These are phyloP conservation scores for Yamadazyma akitaensis DNA, from an alignment of 805 yeast genomes.

Conservation along the genomic window DNA sequence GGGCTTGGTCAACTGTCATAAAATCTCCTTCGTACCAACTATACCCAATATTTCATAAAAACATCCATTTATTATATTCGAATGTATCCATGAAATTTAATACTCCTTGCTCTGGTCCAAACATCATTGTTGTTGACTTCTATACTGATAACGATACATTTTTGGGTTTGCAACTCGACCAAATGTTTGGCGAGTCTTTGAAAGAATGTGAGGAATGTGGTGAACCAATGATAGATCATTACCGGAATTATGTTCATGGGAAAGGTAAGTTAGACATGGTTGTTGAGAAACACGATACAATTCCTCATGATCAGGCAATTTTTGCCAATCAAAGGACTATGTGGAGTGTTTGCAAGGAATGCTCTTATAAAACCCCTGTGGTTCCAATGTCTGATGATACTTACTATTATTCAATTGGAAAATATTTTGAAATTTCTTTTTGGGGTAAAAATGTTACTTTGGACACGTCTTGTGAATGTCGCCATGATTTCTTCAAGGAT, in stretches of 20 bases:
- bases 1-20: slow-evolving; percentile 46
- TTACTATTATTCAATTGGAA: slow-evolving; percentile 90
- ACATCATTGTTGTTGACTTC: slow-evolving; percentile 74
- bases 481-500: slow-evolving; percentile 76
- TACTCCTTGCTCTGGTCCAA: slow-evolving; percentile 93
- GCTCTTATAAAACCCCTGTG: slow-evolving; percentile 73
- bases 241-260: slow-evolving; percentile 85
- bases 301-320: slow-evolving; percentile 17
- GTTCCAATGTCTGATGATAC: slow-evolving; percentile 81
- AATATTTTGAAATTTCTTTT: slow-evolving; percentile 81
- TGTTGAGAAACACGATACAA: slow-evolving; percentile 49
- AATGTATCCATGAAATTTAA: slow-evolving; percentile 80
- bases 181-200: slow-evolving; percentile 62
- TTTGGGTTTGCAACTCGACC: slow-evolving; percentile 85
- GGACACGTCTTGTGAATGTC: slow-evolving; percentile 44
- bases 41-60: slow-evolving; percentile 62
- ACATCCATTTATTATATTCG: slow-evolving; percentile 72
- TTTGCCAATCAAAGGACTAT: slow-evolving; percentile 56
- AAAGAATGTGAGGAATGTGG: slow-evolving; percentile 80
- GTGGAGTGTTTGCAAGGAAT: slow-evolving; percentile 88
- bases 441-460: slow-evolving; percentile 47
- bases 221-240: slow-evolving; percentile 65
- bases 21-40: slow-evolving; percentile 35
- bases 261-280: slow-evolving; percentile 75
- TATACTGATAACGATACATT: slow-evolving; percentile 91